A percentile compares a stretch with the other conserved stretches of the same genome.
phyloP scores from a whole-genome alignment of 2,329 filamentous ascomycete genomes.

The Microcyclosporella mali region DNA sequence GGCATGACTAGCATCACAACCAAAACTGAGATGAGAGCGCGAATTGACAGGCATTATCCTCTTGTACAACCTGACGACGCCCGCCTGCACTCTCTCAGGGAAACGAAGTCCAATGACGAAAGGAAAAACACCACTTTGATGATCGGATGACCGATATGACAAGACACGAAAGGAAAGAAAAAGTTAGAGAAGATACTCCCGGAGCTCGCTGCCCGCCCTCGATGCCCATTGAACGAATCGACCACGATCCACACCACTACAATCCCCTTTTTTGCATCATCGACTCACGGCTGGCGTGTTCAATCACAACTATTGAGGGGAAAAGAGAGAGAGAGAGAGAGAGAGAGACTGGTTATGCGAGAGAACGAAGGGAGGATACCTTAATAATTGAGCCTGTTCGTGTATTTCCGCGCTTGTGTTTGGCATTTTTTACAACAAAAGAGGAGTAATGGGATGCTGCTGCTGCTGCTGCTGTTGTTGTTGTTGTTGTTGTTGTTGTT shows the following conservation, averaged over 20 bases:
- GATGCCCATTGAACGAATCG: constrained; percentile 2
- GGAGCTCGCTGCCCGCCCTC: constrained; percentile 9
- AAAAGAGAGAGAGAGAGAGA: background rate
- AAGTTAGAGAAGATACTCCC: constrained; percentile 9
- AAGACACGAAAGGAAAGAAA: constrained; percentile 4
- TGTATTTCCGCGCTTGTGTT: constrained; percentile 1
- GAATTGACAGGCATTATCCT: constrained; percentile 5
- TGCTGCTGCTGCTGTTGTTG: no score
- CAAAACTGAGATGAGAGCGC: constrained; percentile 2
- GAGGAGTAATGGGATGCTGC: background rate
- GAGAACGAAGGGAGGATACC: constrained; percentile 2
- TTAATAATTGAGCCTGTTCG: constrained; percentile 2
- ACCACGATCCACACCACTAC: background rate
- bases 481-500: no score
- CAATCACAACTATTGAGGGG: constrained; percentile 1
- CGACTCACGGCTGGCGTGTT: background rate
- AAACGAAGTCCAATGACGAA: constrained; percentile 10
- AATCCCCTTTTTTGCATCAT: constrained; percentile 5
- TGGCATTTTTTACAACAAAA: background rate
- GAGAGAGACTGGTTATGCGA: background rate
- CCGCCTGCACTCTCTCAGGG: constrained; percentile 1
- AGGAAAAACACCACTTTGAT: constrained; percentile 8
- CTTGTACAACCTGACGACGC: constrained; percentile 5
- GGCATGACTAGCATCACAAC: constrained; percentile 11
- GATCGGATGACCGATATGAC: constrained; percentile 13